Evolutionary conservation across 768 basidiomycete species (phyloP).

Genomic region (Rhodotorula sphaerocarpa): DNA sequence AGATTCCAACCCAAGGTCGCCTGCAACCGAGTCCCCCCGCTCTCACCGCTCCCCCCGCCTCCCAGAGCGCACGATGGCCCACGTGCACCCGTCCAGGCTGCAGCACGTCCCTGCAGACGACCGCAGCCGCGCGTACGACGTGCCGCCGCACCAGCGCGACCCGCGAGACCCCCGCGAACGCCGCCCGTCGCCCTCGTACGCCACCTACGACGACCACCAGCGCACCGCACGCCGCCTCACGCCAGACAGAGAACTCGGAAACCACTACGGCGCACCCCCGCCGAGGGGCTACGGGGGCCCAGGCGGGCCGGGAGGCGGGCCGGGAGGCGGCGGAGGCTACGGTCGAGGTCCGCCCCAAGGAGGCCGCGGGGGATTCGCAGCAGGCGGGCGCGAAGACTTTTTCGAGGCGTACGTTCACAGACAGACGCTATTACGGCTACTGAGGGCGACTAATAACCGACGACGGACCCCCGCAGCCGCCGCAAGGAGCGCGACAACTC

Average conservation of each 20-base stretch:
- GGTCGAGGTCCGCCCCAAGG: neutral
- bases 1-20: too few species aligned
- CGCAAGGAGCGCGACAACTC: constrained; percentile 57
- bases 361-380: too few species aligned
- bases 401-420: constrained; percentile 55
- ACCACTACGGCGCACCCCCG: neutral
- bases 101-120: constrained; percentile 1
- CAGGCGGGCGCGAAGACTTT: constrained; percentile 48
- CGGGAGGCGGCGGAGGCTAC: neutral
- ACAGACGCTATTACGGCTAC: neutral
- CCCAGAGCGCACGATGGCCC: constrained; percentile 15
- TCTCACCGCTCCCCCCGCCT: too few species aligned
- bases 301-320: too few species aligned
- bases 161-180: neutral
- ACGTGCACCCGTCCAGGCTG: constrained; percentile 6
- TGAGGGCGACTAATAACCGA: neutral
- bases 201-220: neutral
- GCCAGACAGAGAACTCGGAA: constrained; percentile 24
- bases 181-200: constrained; percentile 22
- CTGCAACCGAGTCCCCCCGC: too few species aligned
- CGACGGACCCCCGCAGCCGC: constrained; percentile 52
- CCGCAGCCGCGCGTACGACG: constrained; percentile 8
- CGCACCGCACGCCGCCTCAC: constrained; percentile 14
- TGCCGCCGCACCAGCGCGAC: constrained; percentile 7
- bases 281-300: constrained; percentile 14